phyloP scores from a whole-genome alignment of 129 eudicot genomes.

The Ambrosia trifida region DNA sequence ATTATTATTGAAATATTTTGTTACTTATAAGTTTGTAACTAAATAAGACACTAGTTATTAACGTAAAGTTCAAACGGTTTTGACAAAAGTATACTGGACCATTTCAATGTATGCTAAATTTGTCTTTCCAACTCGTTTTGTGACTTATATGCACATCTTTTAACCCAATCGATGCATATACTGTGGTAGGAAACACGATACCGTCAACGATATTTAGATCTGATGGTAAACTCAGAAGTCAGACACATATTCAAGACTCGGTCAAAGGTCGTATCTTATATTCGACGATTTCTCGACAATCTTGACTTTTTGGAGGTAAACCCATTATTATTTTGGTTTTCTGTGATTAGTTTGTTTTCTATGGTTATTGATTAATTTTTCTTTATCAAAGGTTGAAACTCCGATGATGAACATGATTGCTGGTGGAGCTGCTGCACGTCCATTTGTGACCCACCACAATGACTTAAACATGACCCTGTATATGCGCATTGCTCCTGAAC shows the following conservation, averaged over 20 bases:
- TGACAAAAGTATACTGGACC: not conserved
- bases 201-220: conserved; percentile 87
- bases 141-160: not conserved
- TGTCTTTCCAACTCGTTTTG: not conserved
- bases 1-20: not conserved
- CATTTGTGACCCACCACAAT: conserved; percentile 92
- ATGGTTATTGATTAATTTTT: not conserved
- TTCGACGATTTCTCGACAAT: conserved; percentile 67
- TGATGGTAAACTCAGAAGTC: conserved; percentile 78
- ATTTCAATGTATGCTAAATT: not conserved
- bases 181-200: conserved; percentile 84
- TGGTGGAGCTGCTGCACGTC: conserved; percentile 98
- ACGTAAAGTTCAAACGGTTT: not conserved
- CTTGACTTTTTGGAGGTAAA: conserved; percentile 77
- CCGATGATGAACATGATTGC: conserved; percentile 99
- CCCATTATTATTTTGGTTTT: not conserved
- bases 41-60: not conserved
- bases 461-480: conserved; percentile 79
- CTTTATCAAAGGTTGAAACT: conserved; percentile 70
- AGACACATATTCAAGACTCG: conserved; percentile 87
- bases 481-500: conserved; percentile 98
- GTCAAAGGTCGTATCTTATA: conserved; percentile 58
- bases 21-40: too few relatives aligned
- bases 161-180: not conserved
- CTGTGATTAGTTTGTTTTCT: not conserved